Percentiles rank a stretch among this genome's conserved stretches.
These are phyloP conservation scores for Porodaedalea pini DNA, from an alignment of 1,284 basidiomycete species.

Conservation along the genomic window DNA sequence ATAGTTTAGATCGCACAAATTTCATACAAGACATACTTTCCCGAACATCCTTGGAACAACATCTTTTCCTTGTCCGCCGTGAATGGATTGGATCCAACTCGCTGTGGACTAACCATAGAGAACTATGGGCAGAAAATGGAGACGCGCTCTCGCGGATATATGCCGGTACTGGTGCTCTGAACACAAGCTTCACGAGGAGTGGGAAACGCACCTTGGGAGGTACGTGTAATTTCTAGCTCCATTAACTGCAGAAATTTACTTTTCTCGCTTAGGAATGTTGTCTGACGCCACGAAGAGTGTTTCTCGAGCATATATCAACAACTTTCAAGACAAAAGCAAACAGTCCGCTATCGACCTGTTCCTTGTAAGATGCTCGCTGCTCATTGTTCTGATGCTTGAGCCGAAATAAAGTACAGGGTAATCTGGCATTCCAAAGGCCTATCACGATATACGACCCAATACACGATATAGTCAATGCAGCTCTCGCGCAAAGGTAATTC, in stretches of 20 bases:
- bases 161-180: constrained; percentile 94
- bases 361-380: constrained; percentile 52
- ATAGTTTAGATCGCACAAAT: constrained; percentile 94
- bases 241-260: constrained; percentile 13
- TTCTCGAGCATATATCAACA: constrained; percentile 93
- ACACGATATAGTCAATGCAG: constrained; percentile 78
- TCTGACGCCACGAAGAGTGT: constrained; percentile 98
- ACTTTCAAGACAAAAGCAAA: constrained; percentile 95
- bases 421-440: constrained; percentile 82
- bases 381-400: background rate
- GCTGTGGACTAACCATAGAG: constrained; percentile 85
- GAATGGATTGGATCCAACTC: constrained; percentile 70
- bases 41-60: constrained; percentile 71
- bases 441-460: constrained; percentile 95
- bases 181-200: constrained; percentile 91
- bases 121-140: constrained; percentile 96
- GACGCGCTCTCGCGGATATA: constrained; percentile 90
- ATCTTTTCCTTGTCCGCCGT: constrained; percentile 61
- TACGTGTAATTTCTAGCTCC: constrained; percentile 25
- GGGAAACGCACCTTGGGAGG: constrained; percentile 91
- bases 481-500: constrained; percentile 59
- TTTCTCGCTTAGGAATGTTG: constrained; percentile 58
- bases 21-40: constrained; percentile 94
- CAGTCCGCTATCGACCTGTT: constrained; percentile 95
- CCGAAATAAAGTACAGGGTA: constrained; percentile 56